Evolutionary conservation across 495 filamentous ascomycete genomes (phyloP).

Genomic region (Lindgomyces ingoldianus): DNA sequence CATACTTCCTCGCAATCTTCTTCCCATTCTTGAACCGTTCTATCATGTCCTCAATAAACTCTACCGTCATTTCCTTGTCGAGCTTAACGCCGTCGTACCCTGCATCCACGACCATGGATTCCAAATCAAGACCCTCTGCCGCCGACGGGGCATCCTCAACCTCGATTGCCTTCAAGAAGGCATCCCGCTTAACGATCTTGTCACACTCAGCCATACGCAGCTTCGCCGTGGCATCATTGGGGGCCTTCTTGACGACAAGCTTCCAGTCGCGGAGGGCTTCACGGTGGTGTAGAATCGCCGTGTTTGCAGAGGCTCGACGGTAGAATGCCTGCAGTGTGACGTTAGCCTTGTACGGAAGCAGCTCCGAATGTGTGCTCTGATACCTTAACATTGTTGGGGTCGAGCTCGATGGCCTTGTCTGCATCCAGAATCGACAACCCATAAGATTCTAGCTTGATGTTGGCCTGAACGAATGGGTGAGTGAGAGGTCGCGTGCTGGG

Average conservation of each 20-base stretch:
- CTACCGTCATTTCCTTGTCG: constrained; percentile 83
- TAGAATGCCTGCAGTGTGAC: constrained; percentile 77
- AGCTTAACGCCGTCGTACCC: constrained; percentile 83
- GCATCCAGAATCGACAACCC: constrained; percentile 92
- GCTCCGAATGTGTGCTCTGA: background rate
- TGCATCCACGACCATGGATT: constrained; percentile 76
- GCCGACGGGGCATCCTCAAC: constrained; percentile 87
- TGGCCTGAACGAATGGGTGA: constrained; percentile 57
- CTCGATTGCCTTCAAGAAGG: constrained; percentile 94
- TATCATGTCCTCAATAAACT: constrained; percentile 97
- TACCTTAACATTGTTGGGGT: constrained; percentile 86
- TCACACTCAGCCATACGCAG: constrained; percentile 88
- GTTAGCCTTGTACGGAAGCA: constrained; percentile 7
- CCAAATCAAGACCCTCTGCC: constrained; percentile 85
- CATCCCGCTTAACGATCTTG: constrained; percentile 83
- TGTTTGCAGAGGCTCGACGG: constrained; percentile 85
- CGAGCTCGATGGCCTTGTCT: constrained; percentile 88
- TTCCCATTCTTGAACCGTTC: constrained; percentile 94
- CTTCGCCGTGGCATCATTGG: constrained; percentile 84
- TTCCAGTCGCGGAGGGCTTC: constrained; percentile 93
- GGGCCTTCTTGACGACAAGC: constrained; percentile 81
- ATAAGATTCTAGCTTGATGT: constrained; percentile 94
- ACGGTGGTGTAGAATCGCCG: constrained; percentile 81
- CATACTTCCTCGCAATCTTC: constrained; percentile 93
- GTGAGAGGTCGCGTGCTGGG: constrained; percentile 15